phyloP scores from a whole-genome alignment of 257 asterid species.

The Leptodermis oblonga region DNA sequence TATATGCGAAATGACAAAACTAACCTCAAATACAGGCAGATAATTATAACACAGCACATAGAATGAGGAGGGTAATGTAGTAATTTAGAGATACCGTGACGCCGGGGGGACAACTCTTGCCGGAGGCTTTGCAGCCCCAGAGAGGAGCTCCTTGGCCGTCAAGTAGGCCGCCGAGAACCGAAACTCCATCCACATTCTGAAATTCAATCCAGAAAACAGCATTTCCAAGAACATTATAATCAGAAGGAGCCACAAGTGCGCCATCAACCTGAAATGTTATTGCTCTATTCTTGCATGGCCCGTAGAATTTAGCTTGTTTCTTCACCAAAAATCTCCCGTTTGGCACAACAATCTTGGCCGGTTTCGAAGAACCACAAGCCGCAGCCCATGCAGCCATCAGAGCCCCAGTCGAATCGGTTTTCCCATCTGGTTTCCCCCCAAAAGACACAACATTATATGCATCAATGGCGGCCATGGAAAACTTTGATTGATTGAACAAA shows the following conservation, averaged over 20 bases:
- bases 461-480: slow-evolving; percentile 18
- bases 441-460: slow-evolving; percentile 27
- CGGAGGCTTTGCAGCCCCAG: slow-evolving; percentile 57
- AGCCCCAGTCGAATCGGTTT: slow-evolving; percentile 37
- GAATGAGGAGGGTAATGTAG: neutral
- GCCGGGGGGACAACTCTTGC: slow-evolving; percentile 46
- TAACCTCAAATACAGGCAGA: neutral
- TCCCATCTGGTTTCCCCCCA: slow-evolving; percentile 51
- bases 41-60: neutral
- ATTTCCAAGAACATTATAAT: slow-evolving; percentile 32
- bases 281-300: slow-evolving; percentile 43
- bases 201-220: slow-evolving; percentile 42
- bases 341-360: slow-evolving; percentile 47
- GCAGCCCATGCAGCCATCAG: slow-evolving; percentile 47
- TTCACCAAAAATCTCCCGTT: slow-evolving; percentile 40
- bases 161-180: slow-evolving; percentile 47
- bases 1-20: neutral
- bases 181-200: slow-evolving; percentile 35
- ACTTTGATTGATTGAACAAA: neutral
- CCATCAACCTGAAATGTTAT: slow-evolving; percentile 36
- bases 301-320: slow-evolving; percentile 25
- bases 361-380: slow-evolving; percentile 42
- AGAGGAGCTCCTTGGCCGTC: slow-evolving; percentile 52
- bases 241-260: slow-evolving; percentile 50
- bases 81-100: slow-evolving; percentile 38